phyloP scores from a whole-genome alignment of 352 stramenopile genomes.

The Plasmopara viticola region DNA sequence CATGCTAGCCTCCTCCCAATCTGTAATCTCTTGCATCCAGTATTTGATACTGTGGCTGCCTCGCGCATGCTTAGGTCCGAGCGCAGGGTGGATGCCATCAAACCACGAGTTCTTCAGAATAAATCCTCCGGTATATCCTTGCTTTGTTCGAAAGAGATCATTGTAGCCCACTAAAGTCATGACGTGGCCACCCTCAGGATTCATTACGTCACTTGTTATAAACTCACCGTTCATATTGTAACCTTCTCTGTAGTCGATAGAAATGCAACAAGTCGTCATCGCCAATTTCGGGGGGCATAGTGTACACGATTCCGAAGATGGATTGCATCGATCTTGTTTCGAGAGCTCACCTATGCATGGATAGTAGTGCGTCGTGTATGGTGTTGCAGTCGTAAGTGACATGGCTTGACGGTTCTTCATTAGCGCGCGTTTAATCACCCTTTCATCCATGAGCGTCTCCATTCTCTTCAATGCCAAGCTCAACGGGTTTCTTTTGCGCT shows the following conservation, averaged over 20 bases:
- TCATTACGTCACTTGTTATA: slow-evolving; percentile 49
- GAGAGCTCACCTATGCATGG: slow-evolving; percentile 48
- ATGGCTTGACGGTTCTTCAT: slow-evolving; percentile 38
- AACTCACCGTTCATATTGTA: slow-evolving; percentile 71
- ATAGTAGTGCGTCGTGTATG: slow-evolving; percentile 58
- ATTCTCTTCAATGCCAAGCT: slow-evolving; percentile 40
- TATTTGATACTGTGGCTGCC: slow-evolving; percentile 67
- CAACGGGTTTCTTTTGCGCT: slow-evolving; percentile 40
- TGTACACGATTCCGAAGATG: slow-evolving; percentile 37
- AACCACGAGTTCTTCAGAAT: slow-evolving; percentile 80
- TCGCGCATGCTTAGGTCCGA: slow-evolving; percentile 50
- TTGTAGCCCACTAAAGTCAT: slow-evolving; percentile 74
- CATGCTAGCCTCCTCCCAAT: slow-evolving; percentile 62
- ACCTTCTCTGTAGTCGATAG: slow-evolving; percentile 31
- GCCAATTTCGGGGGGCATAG: slow-evolving; percentile 43
- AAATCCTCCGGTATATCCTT: slow-evolving; percentile 57
- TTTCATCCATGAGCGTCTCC: slow-evolving; percentile 37
- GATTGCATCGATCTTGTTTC: slow-evolving; percentile 47
- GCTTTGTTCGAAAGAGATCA: slow-evolving; percentile 50
- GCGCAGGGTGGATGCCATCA: slow-evolving; percentile 48
- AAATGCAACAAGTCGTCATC: slow-evolving; percentile 53
- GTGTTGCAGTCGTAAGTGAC: slow-evolving; percentile 47
- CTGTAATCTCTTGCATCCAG: slow-evolving; percentile 64
- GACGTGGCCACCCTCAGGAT: slow-evolving; percentile 45
- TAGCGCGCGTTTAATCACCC: slow-evolving; percentile 37